Percentiles rank a stretch among this genome's conserved stretches.
These are phyloP conservation scores for Alternaria triticina DNA, from an alignment of 2,329 filamentous ascomycete genomes.

Conservation along the genomic window DNA sequence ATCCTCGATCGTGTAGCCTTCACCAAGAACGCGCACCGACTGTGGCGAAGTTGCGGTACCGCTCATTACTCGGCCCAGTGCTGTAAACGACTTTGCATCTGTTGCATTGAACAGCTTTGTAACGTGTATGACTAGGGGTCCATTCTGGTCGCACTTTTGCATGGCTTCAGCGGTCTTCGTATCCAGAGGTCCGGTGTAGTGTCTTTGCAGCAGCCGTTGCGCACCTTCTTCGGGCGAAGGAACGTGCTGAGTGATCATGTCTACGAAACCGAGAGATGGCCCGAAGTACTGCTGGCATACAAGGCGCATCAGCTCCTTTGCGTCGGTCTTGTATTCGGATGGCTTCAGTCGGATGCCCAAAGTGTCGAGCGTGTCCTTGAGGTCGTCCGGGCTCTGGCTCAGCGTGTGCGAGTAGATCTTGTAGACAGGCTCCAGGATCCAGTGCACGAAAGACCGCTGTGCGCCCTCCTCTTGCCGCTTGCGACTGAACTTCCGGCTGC, in stretches of 20 bases:
- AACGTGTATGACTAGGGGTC: slow-evolving; percentile 87
- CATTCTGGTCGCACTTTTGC: slow-evolving; percentile 82
- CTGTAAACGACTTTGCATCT: slow-evolving; percentile 90
- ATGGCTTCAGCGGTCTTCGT: slow-evolving; percentile 81
- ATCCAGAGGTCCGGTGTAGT: slow-evolving; percentile 91
- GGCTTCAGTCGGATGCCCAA: slow-evolving; percentile 89
- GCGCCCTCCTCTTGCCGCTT: slow-evolving; percentile 82
- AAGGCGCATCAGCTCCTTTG: slow-evolving; percentile 83
- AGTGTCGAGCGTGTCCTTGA: slow-evolving; percentile 77
- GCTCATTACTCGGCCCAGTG: slow-evolving; percentile 90
- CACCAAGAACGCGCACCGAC: slow-evolving; percentile 88
- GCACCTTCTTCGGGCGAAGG: slow-evolving; percentile 85
- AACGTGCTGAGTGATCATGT: slow-evolving; percentile 90
- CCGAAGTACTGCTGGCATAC: slow-evolving; percentile 98
- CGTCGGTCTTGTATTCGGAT: slow-evolving; percentile 88
- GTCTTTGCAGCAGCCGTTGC: slow-evolving; percentile 76
- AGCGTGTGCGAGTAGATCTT: slow-evolving; percentile 96
- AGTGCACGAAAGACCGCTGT: slow-evolving; percentile 89
- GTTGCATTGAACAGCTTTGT: slow-evolving; percentile 91
- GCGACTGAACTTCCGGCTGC: slow-evolving; percentile 87
- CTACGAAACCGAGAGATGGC: slow-evolving; percentile 85
- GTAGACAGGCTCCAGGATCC: slow-evolving; percentile 95
- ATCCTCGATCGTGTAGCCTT: slow-evolving; percentile 94
- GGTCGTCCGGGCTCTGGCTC: slow-evolving; percentile 83
- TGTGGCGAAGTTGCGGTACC: slow-evolving; percentile 83